phyloP scores from a whole-genome alignment of 1,139 yeast genomes.

The Geotrichum carabidarum region DNA sequence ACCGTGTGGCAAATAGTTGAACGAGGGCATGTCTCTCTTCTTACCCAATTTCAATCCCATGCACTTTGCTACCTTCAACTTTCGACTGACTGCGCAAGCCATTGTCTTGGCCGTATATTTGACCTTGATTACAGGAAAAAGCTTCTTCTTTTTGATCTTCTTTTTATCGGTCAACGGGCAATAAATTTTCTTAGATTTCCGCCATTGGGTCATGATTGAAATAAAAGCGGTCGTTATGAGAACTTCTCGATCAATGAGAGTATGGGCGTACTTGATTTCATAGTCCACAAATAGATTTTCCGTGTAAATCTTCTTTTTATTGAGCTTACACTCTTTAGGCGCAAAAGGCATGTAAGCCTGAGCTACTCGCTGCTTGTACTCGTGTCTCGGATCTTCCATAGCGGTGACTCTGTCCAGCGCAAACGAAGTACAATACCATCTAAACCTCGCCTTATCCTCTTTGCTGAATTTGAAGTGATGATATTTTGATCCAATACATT shows the following conservation, averaged over 20 bases:
- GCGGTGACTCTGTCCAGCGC: slow-evolving; percentile 17
- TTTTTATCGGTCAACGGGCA: background rate
- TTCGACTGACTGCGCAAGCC: slow-evolving; percentile 1
- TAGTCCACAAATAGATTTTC: slow-evolving; percentile 19
- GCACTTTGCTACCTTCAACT: too few species aligned
- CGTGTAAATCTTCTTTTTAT: slow-evolving; percentile 7
- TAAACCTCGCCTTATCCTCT: slow-evolving; percentile 10
- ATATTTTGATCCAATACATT: slow-evolving; percentile 9
- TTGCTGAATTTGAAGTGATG: slow-evolving; percentile 13
- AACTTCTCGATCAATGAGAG: slow-evolving; percentile 21
- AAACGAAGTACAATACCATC: slow-evolving; percentile 16
- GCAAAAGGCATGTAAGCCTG: slow-evolving; percentile 10
- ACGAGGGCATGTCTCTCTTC: too few species aligned
- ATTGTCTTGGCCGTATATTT: background rate
- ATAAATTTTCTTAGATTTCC: slow-evolving; percentile 3
- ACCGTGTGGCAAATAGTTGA: too few species aligned
- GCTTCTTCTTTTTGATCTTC: slow-evolving; percentile 7
- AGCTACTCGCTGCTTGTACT: slow-evolving; percentile 16
- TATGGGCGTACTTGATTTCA: slow-evolving; percentile 21
- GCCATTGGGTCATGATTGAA: slow-evolving; percentile 25
- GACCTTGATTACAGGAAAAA: slow-evolving; percentile 7
- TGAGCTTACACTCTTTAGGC: background rate
- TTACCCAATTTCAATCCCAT: too few species aligned
- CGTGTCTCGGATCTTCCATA: slow-evolving; percentile 8
- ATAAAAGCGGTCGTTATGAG: slow-evolving; percentile 23